Base-by-base conservation (phyloP, 78 protist genomes). In the Dictyostelium brefeldianum region DNA sequence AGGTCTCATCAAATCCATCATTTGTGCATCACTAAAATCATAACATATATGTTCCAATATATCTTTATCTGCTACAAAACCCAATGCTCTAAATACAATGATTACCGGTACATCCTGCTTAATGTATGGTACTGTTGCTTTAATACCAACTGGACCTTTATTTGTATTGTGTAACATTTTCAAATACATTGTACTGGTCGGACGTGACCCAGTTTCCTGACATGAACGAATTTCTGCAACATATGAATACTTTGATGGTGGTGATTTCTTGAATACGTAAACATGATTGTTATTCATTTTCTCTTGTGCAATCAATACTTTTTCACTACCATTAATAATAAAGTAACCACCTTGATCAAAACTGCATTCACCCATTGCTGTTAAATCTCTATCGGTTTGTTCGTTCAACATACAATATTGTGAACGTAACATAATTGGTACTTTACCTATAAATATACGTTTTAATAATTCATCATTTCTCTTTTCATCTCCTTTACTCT, bases 301-400 rank as follows among this genome's bases (percentile, higher is more conserved):
- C 93, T 99, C 99, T 91, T 99, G 99, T 2, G 99, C 99, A 29
- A 99, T 92, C 64, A 99, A 80, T 53, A 97, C 99, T 92, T 99
- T 98, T 80, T 99, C 99, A 10, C 96, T 29, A 47, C 99, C 99
- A 95, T 99, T 99, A 84, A 99, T 97, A 27, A 99, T 94, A 41
- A 99, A 99, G 96, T 99, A 99, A 51, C 99, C 99, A 14, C 99
- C 99, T 36, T 97, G 98, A 89, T 99, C 99, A 80, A 89, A 97
- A 29, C 96, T 82, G 91, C 99, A 99, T 97, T 99, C 99, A 29
- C 99, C 99, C 51, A 96, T 57, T 0, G 71, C 53, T 15, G 95
- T 79, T 4, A 97, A 56, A 11, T 94, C 98, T 48, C 50, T 17
- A 59, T 93, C 83, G 6, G 14, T 17, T n/a, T 62, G 6, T 20